phyloP scores from a whole-genome alignment of 2,329 filamentous ascomycete species.

The Lachnellula suecica region DNA sequence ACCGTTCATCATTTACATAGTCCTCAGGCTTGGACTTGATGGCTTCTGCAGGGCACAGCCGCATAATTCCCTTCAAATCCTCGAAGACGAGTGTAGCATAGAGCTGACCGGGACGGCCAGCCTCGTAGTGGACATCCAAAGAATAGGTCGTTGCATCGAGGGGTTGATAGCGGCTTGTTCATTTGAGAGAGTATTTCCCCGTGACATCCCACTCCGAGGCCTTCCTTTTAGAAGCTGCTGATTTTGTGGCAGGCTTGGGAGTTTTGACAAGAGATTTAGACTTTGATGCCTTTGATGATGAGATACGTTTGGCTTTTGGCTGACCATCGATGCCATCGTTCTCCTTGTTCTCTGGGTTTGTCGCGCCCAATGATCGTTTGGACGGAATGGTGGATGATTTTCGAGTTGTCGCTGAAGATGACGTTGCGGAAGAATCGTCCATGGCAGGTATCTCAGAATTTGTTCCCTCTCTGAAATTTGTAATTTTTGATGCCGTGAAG shows the following conservation, averaged over 20 bases:
- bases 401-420: too few relatives aligned
- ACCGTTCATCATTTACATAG: background rate
- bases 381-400: too few relatives aligned
- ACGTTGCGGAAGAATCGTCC: too few relatives aligned
- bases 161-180: background rate
- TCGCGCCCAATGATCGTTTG: too few relatives aligned
- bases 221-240: background rate
- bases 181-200: background rate
- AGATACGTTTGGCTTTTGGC: too few relatives aligned
- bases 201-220: background rate
- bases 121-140: background rate
- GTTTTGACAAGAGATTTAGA: background rate
- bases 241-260: background rate
- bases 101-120: background rate
- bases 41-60: conserved; percentile 5
- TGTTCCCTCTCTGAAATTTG: too few relatives aligned
- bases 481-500: too few relatives aligned
- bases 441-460: too few relatives aligned
- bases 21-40: background rate
- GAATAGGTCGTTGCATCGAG: conserved; percentile 2
- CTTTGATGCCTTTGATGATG: background rate
- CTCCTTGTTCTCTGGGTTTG: too few relatives aligned
- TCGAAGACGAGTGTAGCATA: conserved; percentile 7
- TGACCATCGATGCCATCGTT: too few relatives aligned
- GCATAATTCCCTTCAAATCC: conserved; percentile 7